Evolutionary conservation across 176 grass and related monocot genomes (phyloP).

Genomic region (Saccharum spontaneum): DNA sequence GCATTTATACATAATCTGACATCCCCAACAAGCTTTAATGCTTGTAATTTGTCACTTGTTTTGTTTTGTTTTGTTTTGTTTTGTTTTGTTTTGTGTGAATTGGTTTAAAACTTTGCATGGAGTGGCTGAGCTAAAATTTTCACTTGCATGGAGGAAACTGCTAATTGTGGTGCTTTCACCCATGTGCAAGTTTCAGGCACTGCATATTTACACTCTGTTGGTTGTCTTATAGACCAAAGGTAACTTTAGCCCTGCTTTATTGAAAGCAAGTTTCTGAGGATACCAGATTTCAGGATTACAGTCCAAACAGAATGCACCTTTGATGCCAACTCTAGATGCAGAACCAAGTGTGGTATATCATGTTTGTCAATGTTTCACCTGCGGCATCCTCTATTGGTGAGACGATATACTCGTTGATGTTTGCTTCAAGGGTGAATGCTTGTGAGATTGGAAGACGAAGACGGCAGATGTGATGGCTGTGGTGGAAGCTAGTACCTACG

Average conservation of each 20-base stretch:
- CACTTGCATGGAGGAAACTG: not conserved
- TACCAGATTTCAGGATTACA: not conserved
- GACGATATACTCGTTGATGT: constrained; percentile 73
- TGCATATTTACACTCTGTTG: not conserved
- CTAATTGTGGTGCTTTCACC: not conserved
- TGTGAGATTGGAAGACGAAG: constrained; percentile 82
- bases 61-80: not conserved
- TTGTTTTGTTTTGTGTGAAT: not conserved
- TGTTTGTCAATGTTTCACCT: constrained; percentile 92
- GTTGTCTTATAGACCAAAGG: not conserved
- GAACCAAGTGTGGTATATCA: constrained; percentile 3
- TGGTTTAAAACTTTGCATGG: not conserved
- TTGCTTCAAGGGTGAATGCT: constrained; percentile 86
- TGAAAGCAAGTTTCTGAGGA: not conserved
- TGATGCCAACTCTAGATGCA: too few species aligned
- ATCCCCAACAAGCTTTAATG: not conserved
- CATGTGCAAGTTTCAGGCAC: not conserved
- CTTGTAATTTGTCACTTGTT: not conserved
- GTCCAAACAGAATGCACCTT: too few species aligned
- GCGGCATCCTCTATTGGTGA: constrained; percentile 65
- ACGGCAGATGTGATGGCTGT: constrained; percentile 40
- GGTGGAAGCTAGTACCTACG: too few species aligned
- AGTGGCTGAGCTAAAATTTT: not conserved
- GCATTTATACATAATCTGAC: not conserved
- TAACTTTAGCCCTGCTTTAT: not conserved